phyloP scores from a whole-genome alignment of 306 rosid genomes.

The Aeschynomene evenia region DNA sequence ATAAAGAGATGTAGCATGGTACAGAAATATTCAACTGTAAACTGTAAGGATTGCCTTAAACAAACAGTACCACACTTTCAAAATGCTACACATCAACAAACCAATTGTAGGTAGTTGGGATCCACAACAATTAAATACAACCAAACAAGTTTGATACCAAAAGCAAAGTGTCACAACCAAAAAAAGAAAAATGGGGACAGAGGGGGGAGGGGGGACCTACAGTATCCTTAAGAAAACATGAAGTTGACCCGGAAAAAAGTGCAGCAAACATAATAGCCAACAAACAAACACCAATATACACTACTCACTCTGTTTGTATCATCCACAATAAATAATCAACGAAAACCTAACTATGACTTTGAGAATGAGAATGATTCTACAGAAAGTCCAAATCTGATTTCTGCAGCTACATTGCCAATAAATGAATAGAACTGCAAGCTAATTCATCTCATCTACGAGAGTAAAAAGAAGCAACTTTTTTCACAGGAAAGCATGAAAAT shows the following conservation, averaged over 20 bases:
- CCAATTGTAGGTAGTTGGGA: not conserved
- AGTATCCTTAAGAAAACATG: not conserved
- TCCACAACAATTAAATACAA: not conserved
- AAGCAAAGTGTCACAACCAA: too few relatives aligned
- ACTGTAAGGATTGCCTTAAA: not conserved
- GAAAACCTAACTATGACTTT: not conserved
- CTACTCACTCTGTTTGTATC: too few relatives aligned
- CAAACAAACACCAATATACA: too few relatives aligned
- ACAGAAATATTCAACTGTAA: not conserved
- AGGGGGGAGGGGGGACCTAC: not conserved
- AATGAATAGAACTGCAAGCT: not conserved
- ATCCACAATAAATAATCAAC: not conserved
- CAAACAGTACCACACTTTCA: not conserved
- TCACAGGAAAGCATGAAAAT: not conserved
- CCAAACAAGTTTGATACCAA: not conserved
- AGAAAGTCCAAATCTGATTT: not conserved
- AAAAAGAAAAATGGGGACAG: too few relatives aligned
- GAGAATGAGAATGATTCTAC: not conserved
- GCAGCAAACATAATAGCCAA: not conserved
- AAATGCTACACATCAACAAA: not conserved
- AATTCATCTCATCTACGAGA: too few relatives aligned
- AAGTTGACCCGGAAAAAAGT: not conserved
- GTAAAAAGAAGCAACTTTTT: too few relatives aligned
- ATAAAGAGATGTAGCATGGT: not conserved
- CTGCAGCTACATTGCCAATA: not conserved